Evolutionary conservation across 352 stramenopile genomes (phyloP).

Genomic region (Globisporangium orthogonon): DNA sequence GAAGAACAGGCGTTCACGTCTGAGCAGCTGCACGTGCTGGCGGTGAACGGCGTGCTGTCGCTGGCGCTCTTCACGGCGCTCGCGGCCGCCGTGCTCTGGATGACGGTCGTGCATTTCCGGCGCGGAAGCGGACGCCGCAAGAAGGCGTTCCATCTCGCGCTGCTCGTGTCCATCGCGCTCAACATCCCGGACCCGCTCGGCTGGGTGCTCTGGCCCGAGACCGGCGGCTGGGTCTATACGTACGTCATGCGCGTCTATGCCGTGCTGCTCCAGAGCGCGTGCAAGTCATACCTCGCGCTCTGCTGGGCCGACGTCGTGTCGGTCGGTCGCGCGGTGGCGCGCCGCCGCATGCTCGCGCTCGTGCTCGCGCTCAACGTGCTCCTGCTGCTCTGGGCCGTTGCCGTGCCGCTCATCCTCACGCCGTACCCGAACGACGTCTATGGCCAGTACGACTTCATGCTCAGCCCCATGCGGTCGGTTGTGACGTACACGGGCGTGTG

Average conservation of each 20-base stretch:
- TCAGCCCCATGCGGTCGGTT: conserved; percentile 34
- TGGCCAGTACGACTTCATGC: conserved; percentile 65
- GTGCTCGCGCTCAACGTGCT: conserved; percentile 54
- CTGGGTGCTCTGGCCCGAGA: conserved; percentile 55
- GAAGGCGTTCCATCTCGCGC: conserved; percentile 64
- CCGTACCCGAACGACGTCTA: conserved; percentile 46
- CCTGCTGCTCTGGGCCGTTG: conserved; percentile 52
- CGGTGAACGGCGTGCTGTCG: conserved; percentile 51
- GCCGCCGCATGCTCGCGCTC: conserved; percentile 40
- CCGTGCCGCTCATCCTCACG: conserved; percentile 43
- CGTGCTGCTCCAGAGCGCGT: conserved; percentile 64
- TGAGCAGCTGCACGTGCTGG: conserved; percentile 38
- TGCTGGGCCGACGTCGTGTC: conserved; percentile 80
- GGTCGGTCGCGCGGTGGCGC: conserved; percentile 52
- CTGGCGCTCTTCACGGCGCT: conserved; percentile 61
- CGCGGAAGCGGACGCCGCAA: conserved; percentile 46
- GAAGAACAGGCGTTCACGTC: conserved; percentile 14
- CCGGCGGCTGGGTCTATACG: conserved; percentile 51
- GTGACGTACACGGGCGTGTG: conserved; percentile 53
- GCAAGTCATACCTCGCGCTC: conserved; percentile 79
- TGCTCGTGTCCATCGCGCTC: conserved; percentile 57
- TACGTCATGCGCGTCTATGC: conserved; percentile 65
- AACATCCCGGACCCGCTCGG: conserved; percentile 56
- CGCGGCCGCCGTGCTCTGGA: conserved; percentile 50
- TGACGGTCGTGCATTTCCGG: conserved; percentile 53